Conservation (phyloP, 176 grass and related monocot genomes). For the Oryza rufipogon region DNA sequence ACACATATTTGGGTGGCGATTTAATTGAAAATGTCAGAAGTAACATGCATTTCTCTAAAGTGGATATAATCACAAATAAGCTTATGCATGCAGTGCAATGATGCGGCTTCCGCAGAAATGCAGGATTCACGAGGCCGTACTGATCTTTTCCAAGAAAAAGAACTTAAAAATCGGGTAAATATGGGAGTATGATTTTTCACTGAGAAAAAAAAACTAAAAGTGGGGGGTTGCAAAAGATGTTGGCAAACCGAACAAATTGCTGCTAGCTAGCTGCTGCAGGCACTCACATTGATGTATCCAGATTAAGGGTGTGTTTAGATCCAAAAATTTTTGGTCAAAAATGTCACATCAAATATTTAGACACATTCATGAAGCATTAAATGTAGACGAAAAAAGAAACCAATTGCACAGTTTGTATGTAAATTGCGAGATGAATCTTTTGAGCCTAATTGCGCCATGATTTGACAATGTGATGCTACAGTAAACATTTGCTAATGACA, state of each 20-base stretch:
- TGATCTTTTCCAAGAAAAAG: neutral
- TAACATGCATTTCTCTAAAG: neutral
- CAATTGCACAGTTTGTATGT: too few species aligned
- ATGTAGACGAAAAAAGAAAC: too few species aligned
- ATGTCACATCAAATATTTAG: too few species aligned
- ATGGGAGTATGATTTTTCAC: neutral
- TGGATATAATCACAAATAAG: neutral
- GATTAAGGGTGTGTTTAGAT: neutral
- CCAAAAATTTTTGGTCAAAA: too few species aligned
- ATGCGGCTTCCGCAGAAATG: constrained; percentile 1
- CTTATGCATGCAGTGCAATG: neutral
- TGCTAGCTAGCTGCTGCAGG: constrained; percentile 38
- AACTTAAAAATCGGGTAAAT: neutral
- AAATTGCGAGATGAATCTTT: too few species aligned
- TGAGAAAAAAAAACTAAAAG: neutral
- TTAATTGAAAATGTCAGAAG: neutral
- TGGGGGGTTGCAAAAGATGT: constrained; percentile 44
- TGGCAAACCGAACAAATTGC: constrained; percentile 51
- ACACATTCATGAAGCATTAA: too few species aligned
- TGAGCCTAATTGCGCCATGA: too few species aligned
- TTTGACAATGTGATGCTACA: too few species aligned
- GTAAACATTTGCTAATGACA: too few species aligned
- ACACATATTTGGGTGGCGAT: too few species aligned
- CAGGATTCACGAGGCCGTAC: constrained; percentile 16
- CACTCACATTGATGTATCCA: constrained; percentile 49